Conservation (phyloP, 129 eudicot genomes). For the Heracleum sosnowskyi region DNA sequence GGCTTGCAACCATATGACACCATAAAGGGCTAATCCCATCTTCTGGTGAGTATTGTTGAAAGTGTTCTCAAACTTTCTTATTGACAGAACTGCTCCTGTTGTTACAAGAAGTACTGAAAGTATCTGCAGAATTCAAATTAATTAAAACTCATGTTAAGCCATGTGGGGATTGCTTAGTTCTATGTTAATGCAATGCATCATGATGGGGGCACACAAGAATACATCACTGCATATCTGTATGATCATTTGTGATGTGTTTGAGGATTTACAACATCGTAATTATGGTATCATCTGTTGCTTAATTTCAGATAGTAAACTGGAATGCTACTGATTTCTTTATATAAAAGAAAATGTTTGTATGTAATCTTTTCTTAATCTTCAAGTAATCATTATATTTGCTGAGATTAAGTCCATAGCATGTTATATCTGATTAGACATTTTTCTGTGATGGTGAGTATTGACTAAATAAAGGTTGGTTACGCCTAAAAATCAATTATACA, state of each 20-base stretch:
- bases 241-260: too few species aligned
- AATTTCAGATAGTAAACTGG: neutral
- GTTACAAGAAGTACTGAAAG: slow-evolving; percentile 53
- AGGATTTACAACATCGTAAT: slow-evolving; percentile 3
- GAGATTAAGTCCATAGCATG: slow-evolving; percentile 6
- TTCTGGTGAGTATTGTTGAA: slow-evolving; percentile 79
- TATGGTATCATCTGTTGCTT: neutral
- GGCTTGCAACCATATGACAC: slow-evolving; percentile 58
- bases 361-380: slow-evolving; percentile 13
- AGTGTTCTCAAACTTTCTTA: slow-evolving; percentile 62
- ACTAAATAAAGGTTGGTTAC: neutral
- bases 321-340: neutral
- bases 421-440: neutral
- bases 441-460: neutral
- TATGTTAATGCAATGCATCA: neutral
- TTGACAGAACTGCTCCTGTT: slow-evolving; percentile 62
- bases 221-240: neutral
- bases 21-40: slow-evolving; percentile 72
- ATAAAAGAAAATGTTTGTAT: neutral
- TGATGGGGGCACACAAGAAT: neutral
- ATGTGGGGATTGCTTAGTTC: neutral
- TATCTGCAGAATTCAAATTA: neutral
- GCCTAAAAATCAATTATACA: neutral
- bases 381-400: slow-evolving; percentile 27
- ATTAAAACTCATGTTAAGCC: neutral